Evolutionary conservation across 2,329 filamentous ascomycete species (phyloP).

Genomic region (Alternaria hordeiaustralica): DNA sequence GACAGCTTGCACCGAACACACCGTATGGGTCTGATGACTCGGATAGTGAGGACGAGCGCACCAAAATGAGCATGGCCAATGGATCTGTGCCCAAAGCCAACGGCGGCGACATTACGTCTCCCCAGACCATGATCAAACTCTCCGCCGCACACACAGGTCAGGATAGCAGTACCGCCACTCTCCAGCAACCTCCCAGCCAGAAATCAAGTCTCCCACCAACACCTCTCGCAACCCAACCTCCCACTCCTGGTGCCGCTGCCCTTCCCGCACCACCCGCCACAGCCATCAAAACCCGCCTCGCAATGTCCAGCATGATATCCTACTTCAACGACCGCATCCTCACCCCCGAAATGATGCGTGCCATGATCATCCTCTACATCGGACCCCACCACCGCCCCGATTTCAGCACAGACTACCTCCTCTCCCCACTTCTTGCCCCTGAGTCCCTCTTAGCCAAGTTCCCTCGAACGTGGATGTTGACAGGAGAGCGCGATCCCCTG

Average conservation of each 20-base stretch:
- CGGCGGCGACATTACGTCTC: slow-evolving; percentile 36
- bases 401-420: slow-evolving; percentile 87
- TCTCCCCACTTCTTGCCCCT: slow-evolving; percentile 88
- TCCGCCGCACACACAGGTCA: slow-evolving; percentile 48
- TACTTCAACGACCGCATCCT: slow-evolving; percentile 97
- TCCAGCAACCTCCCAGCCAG: slow-evolving; percentile 30
- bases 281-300: slow-evolving; percentile 79
- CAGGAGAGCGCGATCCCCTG: slow-evolving; percentile 91
- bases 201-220: slow-evolving; percentile 19
- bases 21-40: slow-evolving; percentile 82
- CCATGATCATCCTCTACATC: slow-evolving; percentile 98
- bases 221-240: slow-evolving; percentile 25
- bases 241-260: slow-evolving; percentile 40
- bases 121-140: slow-evolving; percentile 46
- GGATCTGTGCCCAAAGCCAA: slow-evolving; percentile 26
- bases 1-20: slow-evolving; percentile 78
- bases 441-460: slow-evolving; percentile 84
- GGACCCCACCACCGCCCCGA: slow-evolving; percentile 92
- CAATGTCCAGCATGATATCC: slow-evolving; percentile 95
- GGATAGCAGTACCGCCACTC: slow-evolving; percentile 26
- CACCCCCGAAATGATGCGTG: slow-evolving; percentile 97
- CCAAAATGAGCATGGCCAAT: slow-evolving; percentile 14
- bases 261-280: slow-evolving; percentile 48
- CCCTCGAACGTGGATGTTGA: slow-evolving; percentile 92
- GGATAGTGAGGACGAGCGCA: slow-evolving; percentile 53